phyloP scores from a whole-genome alignment of 306 rosid species.

The Lupinus albus region DNA sequence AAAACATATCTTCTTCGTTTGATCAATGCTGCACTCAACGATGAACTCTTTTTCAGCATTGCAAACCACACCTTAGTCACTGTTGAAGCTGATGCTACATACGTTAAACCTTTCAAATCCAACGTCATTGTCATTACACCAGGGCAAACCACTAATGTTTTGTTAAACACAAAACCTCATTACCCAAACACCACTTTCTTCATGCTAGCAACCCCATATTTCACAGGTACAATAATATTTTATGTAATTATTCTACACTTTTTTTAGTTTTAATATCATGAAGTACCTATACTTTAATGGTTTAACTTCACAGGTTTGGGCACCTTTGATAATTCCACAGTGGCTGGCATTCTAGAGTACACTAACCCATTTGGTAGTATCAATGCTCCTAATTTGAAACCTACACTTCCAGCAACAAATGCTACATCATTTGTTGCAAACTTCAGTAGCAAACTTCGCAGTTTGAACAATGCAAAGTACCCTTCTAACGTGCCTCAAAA shows the following conservation, averaged over 20 bases:
- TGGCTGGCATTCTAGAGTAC: constrained; percentile 70
- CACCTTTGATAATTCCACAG: constrained; percentile 74
- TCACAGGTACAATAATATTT: constrained; percentile 46
- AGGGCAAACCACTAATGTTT: constrained; percentile 73
- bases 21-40: no score
- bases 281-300: no score
- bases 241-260: no score
- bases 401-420: constrained; percentile 54
- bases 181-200: constrained; percentile 59
- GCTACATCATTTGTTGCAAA: constrained; percentile 62
- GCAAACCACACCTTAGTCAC: constrained; percentile 65
- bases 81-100: constrained; percentile 75
- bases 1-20: constrained; percentile 4
- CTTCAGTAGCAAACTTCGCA: constrained; percentile 49
- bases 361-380: constrained; percentile 24
- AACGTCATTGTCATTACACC: constrained; percentile 51
- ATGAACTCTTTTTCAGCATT: constrained; percentile 59
- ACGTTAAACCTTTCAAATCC: constrained; percentile 62
- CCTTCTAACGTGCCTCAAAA: constrained; percentile 66
- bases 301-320: constrained; percentile 26
- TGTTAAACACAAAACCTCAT: constrained; percentile 51
- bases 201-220: constrained; percentile 74
- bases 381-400: constrained; percentile 35
- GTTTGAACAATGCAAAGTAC: constrained; percentile 56
- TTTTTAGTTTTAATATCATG: no score